phyloP scores from a whole-genome alignment of 768 basidiomycete genomes.

The Sutorius australiensis region DNA sequence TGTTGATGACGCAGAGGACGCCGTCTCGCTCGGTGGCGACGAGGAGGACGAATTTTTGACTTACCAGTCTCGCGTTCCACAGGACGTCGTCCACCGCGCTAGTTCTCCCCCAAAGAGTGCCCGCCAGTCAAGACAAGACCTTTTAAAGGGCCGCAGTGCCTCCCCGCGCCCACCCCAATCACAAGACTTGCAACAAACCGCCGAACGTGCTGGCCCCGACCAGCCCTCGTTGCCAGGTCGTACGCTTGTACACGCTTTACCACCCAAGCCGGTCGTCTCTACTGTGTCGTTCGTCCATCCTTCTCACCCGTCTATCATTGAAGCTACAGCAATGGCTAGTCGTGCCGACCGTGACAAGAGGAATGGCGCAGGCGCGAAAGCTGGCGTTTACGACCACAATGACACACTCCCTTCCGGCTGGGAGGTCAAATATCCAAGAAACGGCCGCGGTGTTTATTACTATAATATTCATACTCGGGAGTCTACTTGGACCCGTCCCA shows the following conservation, averaged over 20 bases:
- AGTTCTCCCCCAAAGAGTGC: constrained; percentile 17
- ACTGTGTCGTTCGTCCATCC: constrained; percentile 51
- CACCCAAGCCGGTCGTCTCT: constrained; percentile 58
- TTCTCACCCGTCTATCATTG: constrained; percentile 55
- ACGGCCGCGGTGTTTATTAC: constrained; percentile 48
- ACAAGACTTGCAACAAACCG: constrained; percentile 1
- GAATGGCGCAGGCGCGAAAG: constrained; percentile 30
- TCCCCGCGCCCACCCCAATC: constrained; percentile 4
- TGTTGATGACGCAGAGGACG: constrained; percentile 49
- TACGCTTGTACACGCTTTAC: constrained; percentile 57
- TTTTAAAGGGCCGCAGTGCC: neutral
- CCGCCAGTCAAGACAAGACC: constrained; percentile 16
- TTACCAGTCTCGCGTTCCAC: constrained; percentile 36
- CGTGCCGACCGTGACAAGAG: constrained; percentile 43
- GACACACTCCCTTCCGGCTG: constrained; percentile 52
- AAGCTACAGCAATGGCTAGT: constrained; percentile 59
- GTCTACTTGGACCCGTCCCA: constrained; percentile 57
- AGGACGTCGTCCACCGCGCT: constrained; percentile 20
- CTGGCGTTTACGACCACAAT: constrained; percentile 25
- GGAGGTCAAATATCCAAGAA: constrained; percentile 55
- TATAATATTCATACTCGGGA: constrained; percentile 55
- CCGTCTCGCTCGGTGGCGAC: constrained; percentile 70
- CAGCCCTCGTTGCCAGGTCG: constrained; percentile 26
- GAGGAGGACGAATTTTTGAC: constrained; percentile 62
- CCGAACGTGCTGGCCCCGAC: constrained; percentile 16